Conservation (phyloP, 805 yeast species). For the Ogataea thermomethanolica region DNA sequence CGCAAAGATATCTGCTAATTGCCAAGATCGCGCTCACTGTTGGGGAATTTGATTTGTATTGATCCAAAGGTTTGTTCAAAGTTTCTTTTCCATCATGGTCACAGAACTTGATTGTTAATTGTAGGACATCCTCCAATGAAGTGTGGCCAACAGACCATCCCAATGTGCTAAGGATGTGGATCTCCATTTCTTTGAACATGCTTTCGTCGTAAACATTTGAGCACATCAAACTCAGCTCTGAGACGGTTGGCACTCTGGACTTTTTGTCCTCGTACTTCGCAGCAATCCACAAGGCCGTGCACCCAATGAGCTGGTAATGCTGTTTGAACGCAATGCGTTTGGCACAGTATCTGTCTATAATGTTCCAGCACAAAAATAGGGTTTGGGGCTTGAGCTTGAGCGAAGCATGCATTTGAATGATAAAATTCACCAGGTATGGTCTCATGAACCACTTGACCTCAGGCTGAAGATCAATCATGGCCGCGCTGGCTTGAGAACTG, state of each 20-base stretch:
- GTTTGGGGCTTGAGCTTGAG: conserved; percentile 63
- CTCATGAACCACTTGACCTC: conserved; percentile 75
- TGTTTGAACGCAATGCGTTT: conserved; percentile 78
- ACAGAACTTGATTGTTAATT: conserved; percentile 33
- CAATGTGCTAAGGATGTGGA: conserved; percentile 39
- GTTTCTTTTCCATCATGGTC: conserved; percentile 34
- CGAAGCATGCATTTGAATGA: conserved; percentile 61
- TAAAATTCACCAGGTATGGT: conserved; percentile 71
- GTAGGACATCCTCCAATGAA: conserved; percentile 51
- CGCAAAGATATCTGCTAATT: conserved; percentile 52
- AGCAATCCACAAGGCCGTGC: conserved; percentile 91
- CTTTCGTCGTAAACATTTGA: conserved; percentile 51
- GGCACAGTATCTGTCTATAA: conserved; percentile 89
- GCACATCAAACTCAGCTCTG: conserved; percentile 53
- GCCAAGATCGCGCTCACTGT: conserved; percentile 52
- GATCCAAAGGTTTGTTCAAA: conserved; percentile 25
- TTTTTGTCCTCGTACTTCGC: conserved; percentile 72
- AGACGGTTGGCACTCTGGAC: conserved; percentile 52
- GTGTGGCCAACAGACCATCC: conserved; percentile 44
- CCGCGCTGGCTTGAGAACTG: conserved; percentile 39
- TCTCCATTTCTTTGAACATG: conserved; percentile 46
- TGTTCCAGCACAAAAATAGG: conserved; percentile 63
- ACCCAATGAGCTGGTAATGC: conserved; percentile 86
- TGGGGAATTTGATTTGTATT: conserved; percentile 31
- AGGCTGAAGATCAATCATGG: conserved; percentile 80